These are phyloP conservation scores for Hericium coralloides DNA, from an alignment of 768 basidiomycete species.

Conservation along the genomic window DNA sequence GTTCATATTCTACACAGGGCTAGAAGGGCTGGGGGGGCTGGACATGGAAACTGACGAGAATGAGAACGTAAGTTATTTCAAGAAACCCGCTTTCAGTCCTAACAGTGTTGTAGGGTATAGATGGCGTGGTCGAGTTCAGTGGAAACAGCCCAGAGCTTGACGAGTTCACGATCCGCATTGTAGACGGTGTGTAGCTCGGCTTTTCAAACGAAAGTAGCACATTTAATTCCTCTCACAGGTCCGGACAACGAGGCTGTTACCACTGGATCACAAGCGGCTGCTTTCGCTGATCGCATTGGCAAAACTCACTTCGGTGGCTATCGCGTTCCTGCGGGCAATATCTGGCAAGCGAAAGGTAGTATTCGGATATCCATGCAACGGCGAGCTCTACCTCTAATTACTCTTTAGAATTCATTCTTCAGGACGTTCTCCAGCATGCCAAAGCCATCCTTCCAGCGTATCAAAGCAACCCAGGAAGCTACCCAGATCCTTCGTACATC, in stretches of 20 bases:
- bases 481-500: conserved; percentile 76
- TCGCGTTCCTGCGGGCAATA: conserved; percentile 45
- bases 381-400: background rate
- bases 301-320: conserved; percentile 66
- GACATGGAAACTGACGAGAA: conserved; percentile 72
- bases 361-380: background rate
- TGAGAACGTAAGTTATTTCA: conserved; percentile 46
- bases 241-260: conserved; percentile 46
- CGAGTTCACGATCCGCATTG: conserved; percentile 71
- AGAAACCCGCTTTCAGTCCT: background rate
- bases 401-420: conserved; percentile 49
- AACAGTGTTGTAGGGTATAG: conserved; percentile 50
- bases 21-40: conserved; percentile 80
- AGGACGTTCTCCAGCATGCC: conserved; percentile 50
- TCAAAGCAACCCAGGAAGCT: conserved; percentile 33
- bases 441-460: conserved; percentile 46
- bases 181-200: conserved; percentile 48
- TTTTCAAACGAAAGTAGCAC: background rate
- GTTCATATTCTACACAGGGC: conserved; percentile 76
- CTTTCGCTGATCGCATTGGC: conserved; percentile 53
- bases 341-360: conserved; percentile 85
- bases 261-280: conserved; percentile 45
- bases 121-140: conserved; percentile 57
- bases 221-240: conserved; percentile 28
- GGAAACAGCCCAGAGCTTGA: conserved; percentile 76